These are phyloP conservation scores for Erythrophleum ivorense DNA, from an alignment of 331 rosid species.

Conservation along the genomic window DNA sequence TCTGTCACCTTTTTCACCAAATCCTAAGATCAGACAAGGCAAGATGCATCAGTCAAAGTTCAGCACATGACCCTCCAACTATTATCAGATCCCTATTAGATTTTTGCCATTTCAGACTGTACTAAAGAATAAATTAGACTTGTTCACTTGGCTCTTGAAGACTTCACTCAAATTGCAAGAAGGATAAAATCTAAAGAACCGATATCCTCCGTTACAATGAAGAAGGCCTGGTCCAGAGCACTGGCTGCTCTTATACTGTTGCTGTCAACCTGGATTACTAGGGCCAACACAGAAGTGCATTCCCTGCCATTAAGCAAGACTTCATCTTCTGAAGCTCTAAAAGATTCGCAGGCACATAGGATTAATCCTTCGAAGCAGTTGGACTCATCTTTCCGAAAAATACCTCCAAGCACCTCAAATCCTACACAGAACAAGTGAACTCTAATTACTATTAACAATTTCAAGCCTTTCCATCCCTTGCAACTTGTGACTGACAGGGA, in stretches of 20 bases:
- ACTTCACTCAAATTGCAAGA: constrained; percentile 36
- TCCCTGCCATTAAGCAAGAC: constrained; percentile 38
- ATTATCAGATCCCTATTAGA: constrained; percentile 52
- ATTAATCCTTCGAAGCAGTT: constrained; percentile 50
- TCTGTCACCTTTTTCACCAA: constrained; percentile 52
- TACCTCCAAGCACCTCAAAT: constrained; percentile 72
- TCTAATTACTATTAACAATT: constrained; percentile 35
- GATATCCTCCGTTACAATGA: constrained; percentile 50
- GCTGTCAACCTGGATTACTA: constrained; percentile 41
- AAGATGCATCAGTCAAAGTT: constrained; percentile 54
- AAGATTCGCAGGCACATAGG: constrained; percentile 42
- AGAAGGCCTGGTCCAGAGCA: constrained; percentile 61
- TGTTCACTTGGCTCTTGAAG: background rate
- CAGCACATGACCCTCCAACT: constrained; percentile 67
- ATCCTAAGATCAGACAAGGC: constrained; percentile 53
- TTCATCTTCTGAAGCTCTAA: constrained; percentile 48
- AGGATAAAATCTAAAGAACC: constrained; percentile 19
- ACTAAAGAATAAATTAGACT: background rate
- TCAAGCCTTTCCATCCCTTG: constrained; percentile 34
- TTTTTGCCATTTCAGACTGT: constrained; percentile 19
- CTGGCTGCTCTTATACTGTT: constrained; percentile 58
- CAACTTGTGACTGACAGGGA: constrained; percentile 37
- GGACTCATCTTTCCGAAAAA: constrained; percentile 59
- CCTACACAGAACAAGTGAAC: constrained; percentile 77
- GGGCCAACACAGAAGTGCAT: constrained; percentile 31